These are phyloP conservation scores for Fusarium lateritium DNA, from an alignment of 2,329 filamentous ascomycete species.

Conservation along the genomic window DNA sequence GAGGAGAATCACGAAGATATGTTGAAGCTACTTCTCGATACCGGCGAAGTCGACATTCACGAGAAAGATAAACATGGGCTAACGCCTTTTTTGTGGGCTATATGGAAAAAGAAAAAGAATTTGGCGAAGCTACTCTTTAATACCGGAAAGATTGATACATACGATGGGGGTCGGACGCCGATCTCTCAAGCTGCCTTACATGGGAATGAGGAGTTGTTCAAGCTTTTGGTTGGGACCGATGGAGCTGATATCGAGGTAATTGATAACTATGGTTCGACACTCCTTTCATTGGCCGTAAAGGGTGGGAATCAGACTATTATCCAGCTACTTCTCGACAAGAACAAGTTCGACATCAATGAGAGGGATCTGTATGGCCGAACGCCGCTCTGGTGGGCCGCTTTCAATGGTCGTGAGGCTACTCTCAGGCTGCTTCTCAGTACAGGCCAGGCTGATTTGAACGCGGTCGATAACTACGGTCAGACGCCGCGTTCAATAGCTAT, in stretches of 20 bases:
- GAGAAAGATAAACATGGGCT: rapidly evolving
- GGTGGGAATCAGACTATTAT: neutral
- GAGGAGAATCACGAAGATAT: too few species aligned
- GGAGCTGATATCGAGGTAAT: too few species aligned
- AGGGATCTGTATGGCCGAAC: rapidly evolving
- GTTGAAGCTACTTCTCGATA: too few species aligned
- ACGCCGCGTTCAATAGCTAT: too few species aligned
- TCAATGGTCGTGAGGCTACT: neutral
- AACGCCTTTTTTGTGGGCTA: neutral
- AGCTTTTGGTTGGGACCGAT: too few species aligned
- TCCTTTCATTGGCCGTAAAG: neutral
- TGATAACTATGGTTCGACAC: too few species aligned
- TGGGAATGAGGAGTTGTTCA: too few species aligned
- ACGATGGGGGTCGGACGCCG: rapidly evolving
- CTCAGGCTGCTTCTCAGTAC: neutral
- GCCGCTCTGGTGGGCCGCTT: neutral
- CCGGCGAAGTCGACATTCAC: rapidly evolving
- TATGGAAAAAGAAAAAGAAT: rapidly evolving
- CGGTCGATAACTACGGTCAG: neutral
- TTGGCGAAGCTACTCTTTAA: rapidly evolving
- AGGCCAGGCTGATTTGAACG: rapidly evolving
- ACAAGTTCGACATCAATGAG: rapidly evolving
- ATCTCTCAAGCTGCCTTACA: too few species aligned
- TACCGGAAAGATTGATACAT: rapidly evolving
- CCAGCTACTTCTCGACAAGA: neutral